Conservation (phyloP, 768 basidiomycete genomes). For the Trametes meyenii region DNA sequence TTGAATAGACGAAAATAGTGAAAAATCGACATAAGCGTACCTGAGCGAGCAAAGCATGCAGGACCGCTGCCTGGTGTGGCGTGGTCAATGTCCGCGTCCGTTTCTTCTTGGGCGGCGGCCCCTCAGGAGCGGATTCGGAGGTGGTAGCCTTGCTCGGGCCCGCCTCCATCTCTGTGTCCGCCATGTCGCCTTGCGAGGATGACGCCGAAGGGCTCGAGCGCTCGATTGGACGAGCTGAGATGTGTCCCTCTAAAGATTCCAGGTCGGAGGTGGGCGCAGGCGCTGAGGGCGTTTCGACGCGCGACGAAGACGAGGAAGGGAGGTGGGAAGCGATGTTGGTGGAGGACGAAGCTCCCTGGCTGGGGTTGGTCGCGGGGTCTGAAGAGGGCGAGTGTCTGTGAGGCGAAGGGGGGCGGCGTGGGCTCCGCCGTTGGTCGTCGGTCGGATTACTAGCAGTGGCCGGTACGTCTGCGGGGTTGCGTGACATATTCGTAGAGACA, state of each 20-base stretch:
- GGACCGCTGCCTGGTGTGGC: constrained; percentile 85
- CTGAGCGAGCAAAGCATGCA: constrained; percentile 85
- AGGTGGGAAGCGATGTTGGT: constrained; percentile 8
- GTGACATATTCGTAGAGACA: constrained; percentile 28
- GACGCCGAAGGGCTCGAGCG: constrained; percentile 33
- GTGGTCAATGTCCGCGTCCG: constrained; percentile 84
- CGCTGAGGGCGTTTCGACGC: constrained; percentile 10
- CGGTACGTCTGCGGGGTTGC: constrained; percentile 24
- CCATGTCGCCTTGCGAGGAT: constrained; percentile 44
- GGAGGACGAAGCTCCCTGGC: constrained; percentile 21
- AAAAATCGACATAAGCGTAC: constrained; percentile 42
- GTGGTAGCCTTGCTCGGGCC: constrained; percentile 43
- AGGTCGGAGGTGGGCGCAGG: constrained; percentile 17
- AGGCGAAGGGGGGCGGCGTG: constrained; percentile 14
- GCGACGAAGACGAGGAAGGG: constrained; percentile 10
- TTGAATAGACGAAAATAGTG: not conserved
- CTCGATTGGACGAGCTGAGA: constrained; percentile 11
- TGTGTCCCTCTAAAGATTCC: constrained; percentile 10
- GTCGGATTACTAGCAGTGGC: constrained; percentile 23
- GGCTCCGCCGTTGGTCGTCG: constrained; percentile 21
- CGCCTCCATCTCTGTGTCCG: constrained; percentile 60
- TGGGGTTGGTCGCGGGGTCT: constrained; percentile 8
- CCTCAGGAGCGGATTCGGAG: constrained; percentile 37
- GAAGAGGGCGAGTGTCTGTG: constrained; percentile 22
- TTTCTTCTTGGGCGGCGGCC: constrained; percentile 67